phyloP scores from a whole-genome alignment of 192 early-diverging fungal genomes.

The Rhizoclosmatium sp. region DNA sequence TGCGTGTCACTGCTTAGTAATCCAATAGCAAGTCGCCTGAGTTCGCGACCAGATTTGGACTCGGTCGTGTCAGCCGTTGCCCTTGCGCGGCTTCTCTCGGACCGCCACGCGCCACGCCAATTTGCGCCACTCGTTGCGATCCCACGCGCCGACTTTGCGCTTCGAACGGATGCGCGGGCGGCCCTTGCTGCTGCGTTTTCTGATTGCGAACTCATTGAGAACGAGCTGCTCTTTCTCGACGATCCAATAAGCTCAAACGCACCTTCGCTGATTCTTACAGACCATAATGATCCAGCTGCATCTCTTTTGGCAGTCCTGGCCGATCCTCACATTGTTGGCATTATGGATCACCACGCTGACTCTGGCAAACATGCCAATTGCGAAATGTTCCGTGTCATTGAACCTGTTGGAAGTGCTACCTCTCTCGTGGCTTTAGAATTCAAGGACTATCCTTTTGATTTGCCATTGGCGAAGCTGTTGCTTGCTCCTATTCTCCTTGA shows the following conservation, averaged over 20 bases:
- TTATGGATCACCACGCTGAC: conserved; percentile 80
- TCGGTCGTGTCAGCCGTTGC: conserved; percentile 67
- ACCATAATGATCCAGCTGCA: conserved; percentile 70
- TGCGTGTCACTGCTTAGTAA: not conserved
- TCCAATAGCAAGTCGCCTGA: too few species aligned
- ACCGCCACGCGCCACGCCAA: not conserved
- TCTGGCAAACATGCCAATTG: conserved; percentile 57
- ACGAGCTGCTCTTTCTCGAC: not conserved
- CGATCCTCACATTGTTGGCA: conserved; percentile 50
- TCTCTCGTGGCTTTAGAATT: conserved; percentile 60
- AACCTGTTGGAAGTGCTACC: conserved; percentile 67
- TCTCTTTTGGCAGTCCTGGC: conserved; percentile 21
- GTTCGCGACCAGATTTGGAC: conserved; percentile 62
- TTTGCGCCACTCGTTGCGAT: conserved; percentile 71
- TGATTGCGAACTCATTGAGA: not conserved
- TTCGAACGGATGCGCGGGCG: conserved; percentile 69
- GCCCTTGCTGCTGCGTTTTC: conserved; percentile 49
- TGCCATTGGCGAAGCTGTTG: conserved; percentile 53
- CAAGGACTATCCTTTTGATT: conserved; percentile 24
- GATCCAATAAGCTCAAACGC: not conserved
- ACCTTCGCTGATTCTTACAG: conserved; percentile 59
- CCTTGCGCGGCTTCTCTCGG: conserved; percentile 57
- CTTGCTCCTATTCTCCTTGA: conserved; percentile 75
- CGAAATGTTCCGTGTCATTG: conserved; percentile 56
- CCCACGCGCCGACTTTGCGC: conserved; percentile 62